These are phyloP conservation scores for Penicillium dipodomyicola DNA, from an alignment of 495 filamentous ascomycete genomes.

Conservation along the genomic window DNA sequence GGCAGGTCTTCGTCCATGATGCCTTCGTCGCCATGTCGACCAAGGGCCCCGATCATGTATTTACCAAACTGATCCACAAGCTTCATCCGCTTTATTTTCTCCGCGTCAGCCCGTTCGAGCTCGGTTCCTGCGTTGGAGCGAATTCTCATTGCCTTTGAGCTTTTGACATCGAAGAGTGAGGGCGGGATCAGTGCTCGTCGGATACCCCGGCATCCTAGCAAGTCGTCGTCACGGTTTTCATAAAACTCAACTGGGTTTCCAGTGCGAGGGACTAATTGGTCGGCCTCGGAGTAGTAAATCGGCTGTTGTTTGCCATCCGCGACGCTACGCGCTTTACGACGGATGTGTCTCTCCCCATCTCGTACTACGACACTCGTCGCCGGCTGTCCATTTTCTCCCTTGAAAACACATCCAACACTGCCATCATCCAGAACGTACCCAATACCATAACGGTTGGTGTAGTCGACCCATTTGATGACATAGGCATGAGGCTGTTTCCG, in stretches of 20 bases:
- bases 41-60: constrained; percentile 76
- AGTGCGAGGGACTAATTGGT: constrained; percentile 64
- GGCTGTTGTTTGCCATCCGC: constrained; percentile 51
- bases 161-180: constrained; percentile 51
- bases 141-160: constrained; percentile 40
- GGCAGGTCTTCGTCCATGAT: constrained; percentile 29
- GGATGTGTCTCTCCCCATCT: constrained; percentile 53
- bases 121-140: constrained; percentile 52
- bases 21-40: constrained; percentile 47
- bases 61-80: constrained; percentile 91
- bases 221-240: constrained; percentile 62
- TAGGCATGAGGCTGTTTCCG: constrained; percentile 43
- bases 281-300: constrained; percentile 56
- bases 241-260: constrained; percentile 73
- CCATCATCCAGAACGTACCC: constrained; percentile 85
- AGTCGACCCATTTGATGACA: constrained; percentile 94
- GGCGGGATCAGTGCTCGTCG: constrained; percentile 59
- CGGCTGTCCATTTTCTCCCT: constrained; percentile 57
- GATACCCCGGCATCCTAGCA: constrained; percentile 53
- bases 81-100: constrained; percentile 69
- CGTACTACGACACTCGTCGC: constrained; percentile 69
- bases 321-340: constrained; percentile 52
- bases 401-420: constrained; percentile 78
- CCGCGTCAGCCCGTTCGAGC: constrained; percentile 56
- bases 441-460: constrained; percentile 84